Evolutionary conservation across 352 stramenopile species (phyloP).

Genomic region (Aphanomyces invadans): DNA sequence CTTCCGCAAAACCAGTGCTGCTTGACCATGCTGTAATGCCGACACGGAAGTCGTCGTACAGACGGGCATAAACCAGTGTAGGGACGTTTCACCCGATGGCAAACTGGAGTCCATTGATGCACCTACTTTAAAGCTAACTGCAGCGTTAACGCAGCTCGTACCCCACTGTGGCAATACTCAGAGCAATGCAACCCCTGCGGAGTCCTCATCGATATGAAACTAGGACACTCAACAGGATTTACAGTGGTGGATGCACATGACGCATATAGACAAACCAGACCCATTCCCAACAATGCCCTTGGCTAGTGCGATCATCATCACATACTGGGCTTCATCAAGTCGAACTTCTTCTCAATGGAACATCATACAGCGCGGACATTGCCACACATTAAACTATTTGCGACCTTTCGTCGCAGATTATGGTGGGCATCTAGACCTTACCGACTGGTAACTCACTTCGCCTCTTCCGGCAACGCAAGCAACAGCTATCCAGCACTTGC

Average conservation of each 20-base stretch:
- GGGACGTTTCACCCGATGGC: conserved; percentile 87
- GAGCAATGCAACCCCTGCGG: conserved; percentile 68
- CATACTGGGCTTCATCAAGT: too few relatives aligned
- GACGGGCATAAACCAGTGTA: conserved; percentile 79
- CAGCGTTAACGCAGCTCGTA: conserved; percentile 38
- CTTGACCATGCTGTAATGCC: conserved; percentile 89
- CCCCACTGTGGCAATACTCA: conserved; percentile 72
- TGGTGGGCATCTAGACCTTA: too few relatives aligned
- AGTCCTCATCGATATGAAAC: conserved; percentile 83
- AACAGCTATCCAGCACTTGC: too few relatives aligned
- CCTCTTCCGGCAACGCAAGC: too few relatives aligned
- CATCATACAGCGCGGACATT: too few relatives aligned
- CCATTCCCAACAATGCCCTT: conserved; percentile 88
- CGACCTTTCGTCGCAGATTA: too few relatives aligned
- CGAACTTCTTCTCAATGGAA: too few relatives aligned
- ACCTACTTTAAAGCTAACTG: conserved; percentile 82
- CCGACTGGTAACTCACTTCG: too few relatives aligned
- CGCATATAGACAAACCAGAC: conserved; percentile 90
- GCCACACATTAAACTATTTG: too few relatives aligned
- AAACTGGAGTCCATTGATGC: conserved; percentile 76
- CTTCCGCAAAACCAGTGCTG: conserved; percentile 87
- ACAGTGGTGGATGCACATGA: conserved; percentile 85
- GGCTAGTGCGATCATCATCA: conserved; percentile 92
- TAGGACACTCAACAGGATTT: conserved; percentile 84
- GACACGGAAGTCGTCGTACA: conserved; percentile 58